Evolutionary conservation across 202 grass and related monocot genomes (phyloP), one percentile per base, ranked within the genome.

Genomic region (Zoysia matrella): DNA sequence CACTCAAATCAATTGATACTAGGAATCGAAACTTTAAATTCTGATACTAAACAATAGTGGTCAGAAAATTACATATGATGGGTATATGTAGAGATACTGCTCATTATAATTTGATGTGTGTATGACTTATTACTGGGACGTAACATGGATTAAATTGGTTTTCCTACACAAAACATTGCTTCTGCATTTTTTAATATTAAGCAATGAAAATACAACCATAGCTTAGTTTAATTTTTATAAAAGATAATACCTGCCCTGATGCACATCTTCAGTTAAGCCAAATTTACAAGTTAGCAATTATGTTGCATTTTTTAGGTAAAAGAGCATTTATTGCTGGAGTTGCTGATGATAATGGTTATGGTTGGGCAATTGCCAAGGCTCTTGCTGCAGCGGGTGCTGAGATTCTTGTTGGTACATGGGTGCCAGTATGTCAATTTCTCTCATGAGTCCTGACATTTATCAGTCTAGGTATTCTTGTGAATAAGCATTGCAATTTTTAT

Each of bases 391-490:
- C 88, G 67, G 95, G 95, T 79, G 95, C 95, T 75, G 95, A 98
- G 67, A 95, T 98, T 82, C 90, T 98, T 79, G 90, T 98, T 93
- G 95, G 95, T 86, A 95, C 95, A 86, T 98, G 95, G 95, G 95
- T 98, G 64, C 95, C 92, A 85, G 95, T 98, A 93, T 61, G 94
- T 90, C 51, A 53, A 60, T 55, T 6, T 3, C 7, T 8, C 30
- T 60, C 57, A 60, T 30, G 16, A n/a, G 14, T 57, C 54, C 1
- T 57, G 0, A 6, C 15, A 8, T 50, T 60, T 60, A 60, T 60
- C 16, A 30, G 57, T 60, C 16, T 60, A 4, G 53, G 53, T 60
- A 9, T 71, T 86, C 39, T 81, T 43, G 9, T 64, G 44, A 87
- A 45, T 22, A 73, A 8, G 68, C 65, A 63, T 84, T 16, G 68